These are phyloP conservation scores for Durio zibethinus DNA, from an alignment of 345 rosid genomes.

Conservation along the genomic window DNA sequence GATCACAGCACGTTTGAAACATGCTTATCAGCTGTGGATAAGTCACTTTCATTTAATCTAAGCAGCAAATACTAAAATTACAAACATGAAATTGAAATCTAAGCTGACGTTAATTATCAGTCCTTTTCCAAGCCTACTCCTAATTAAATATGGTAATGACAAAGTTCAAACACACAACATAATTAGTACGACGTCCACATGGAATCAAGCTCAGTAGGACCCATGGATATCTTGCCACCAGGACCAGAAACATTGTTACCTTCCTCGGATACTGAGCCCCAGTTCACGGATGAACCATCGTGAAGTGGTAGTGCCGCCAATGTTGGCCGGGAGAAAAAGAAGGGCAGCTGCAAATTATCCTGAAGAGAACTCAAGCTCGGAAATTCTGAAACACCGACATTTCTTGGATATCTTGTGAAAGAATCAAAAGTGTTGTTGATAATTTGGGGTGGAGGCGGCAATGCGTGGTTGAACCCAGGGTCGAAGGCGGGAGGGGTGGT, in stretches of 20 bases:
- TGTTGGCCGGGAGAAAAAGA: slow-evolving; percentile 39
- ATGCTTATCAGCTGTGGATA: not conserved
- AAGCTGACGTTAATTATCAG: not conserved
- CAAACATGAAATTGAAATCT: not conserved
- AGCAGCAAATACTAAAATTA: not conserved
- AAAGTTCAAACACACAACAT: not conserved
- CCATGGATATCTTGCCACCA: slow-evolving; percentile 39
- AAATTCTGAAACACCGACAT: slow-evolving; percentile 36
- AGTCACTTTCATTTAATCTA: slow-evolving; percentile 3
- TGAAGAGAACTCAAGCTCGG: slow-evolving; percentile 75
- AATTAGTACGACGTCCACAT: slow-evolving; percentile 59
- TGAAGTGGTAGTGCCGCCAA: slow-evolving; percentile 20
- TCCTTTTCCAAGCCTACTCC: not conserved
- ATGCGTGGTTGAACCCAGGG: slow-evolving; percentile 20
- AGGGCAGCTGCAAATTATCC: slow-evolving; percentile 74
- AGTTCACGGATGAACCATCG: slow-evolving; percentile 29
- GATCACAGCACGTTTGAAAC: not conserved
- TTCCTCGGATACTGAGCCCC: slow-evolving; percentile 33
- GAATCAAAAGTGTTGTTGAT: slow-evolving; percentile 5
- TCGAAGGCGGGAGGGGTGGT: not conserved
- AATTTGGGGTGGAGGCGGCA: slow-evolving; percentile 22
- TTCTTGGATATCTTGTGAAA: slow-evolving; percentile 25
- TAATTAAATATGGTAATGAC: not conserved
- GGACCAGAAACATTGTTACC: slow-evolving; percentile 6
- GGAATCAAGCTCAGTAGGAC: slow-evolving; percentile 67